These are phyloP conservation scores for Aspergillus fumigatiaffinis DNA, from an alignment of 2,329 filamentous ascomycete genomes.

Conservation along the genomic window DNA sequence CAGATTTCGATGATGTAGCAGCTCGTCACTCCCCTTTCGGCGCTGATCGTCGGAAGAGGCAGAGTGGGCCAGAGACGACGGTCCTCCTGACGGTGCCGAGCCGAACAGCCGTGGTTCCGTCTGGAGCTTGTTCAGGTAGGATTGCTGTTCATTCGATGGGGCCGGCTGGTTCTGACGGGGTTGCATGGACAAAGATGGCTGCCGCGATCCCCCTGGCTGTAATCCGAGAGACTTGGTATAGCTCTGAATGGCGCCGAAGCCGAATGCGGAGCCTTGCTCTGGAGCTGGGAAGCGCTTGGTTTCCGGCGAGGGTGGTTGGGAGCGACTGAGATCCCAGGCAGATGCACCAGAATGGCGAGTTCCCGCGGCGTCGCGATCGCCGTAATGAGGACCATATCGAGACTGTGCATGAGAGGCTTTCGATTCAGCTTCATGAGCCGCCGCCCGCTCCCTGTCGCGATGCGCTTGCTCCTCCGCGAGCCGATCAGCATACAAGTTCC, in stretches of 20 bases:
- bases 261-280: constrained; percentile 31
- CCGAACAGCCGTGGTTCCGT: constrained; percentile 32
- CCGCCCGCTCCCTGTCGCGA: constrained; percentile 32
- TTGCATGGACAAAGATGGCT: constrained; percentile 29
- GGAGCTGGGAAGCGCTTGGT: constrained; percentile 30
- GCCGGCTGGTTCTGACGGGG: constrained; percentile 32
- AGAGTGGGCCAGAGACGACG: constrained; percentile 22
- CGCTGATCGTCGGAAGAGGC: constrained; percentile 35
- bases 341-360: constrained; percentile 25
- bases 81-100: constrained; percentile 28
- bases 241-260: constrained; percentile 39
- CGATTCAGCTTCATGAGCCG: constrained; percentile 27
- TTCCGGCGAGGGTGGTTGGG: constrained; percentile 38
- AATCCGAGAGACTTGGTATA: constrained; percentile 41
- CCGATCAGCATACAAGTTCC: constrained; percentile 32
- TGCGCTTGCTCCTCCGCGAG: constrained; percentile 32
- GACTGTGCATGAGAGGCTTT: constrained; percentile 23
- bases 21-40: constrained; percentile 51
- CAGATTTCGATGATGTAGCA: constrained; percentile 62
- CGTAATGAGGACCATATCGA: constrained; percentile 30
- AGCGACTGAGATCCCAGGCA: constrained; percentile 35
- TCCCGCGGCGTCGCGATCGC: constrained; percentile 29
- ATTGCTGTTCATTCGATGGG: constrained; percentile 30
- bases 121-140: constrained; percentile 31
- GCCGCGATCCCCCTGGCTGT: constrained; percentile 33